A percentile compares a stretch with the other conserved stretches of the same genome.
Evolutionary conservation across 108 stramenopile genomes (phyloP).

Genomic region (Epithemia pelagica): DNA sequence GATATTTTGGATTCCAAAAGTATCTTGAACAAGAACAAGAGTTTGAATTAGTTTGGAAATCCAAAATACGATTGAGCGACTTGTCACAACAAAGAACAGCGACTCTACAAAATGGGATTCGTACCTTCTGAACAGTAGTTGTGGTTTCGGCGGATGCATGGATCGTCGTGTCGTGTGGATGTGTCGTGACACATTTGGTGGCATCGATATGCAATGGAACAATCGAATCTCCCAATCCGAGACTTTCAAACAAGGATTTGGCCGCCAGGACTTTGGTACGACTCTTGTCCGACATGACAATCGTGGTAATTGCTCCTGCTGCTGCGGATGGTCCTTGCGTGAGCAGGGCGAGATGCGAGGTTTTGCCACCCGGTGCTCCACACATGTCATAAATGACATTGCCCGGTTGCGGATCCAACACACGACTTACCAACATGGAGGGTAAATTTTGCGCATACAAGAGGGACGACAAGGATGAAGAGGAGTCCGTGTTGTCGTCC

Average conservation of each 20-base stretch:
- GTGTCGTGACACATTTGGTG: constrained; percentile 59
- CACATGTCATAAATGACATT: constrained; percentile 89
- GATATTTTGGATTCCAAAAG: constrained; percentile 24
- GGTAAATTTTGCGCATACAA: constrained; percentile 71
- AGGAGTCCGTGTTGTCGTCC: too few species aligned
- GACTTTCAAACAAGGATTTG: constrained; percentile 31
- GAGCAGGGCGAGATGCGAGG: constrained; percentile 81
- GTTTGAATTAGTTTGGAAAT: too few species aligned
- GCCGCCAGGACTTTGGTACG: constrained; percentile 53
- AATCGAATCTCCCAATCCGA: constrained; percentile 55
- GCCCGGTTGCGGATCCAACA: constrained; percentile 68
- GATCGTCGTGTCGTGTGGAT: constrained; percentile 10
- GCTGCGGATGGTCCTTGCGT: constrained; percentile 73
- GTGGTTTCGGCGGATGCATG: too few species aligned
- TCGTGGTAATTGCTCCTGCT: constrained; percentile 15
- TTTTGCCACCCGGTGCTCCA: constrained; percentile 92
- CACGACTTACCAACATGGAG: constrained; percentile 62
- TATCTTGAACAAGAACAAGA: constrained; percentile 26
- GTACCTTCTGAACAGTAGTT: too few species aligned
- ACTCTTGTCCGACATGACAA: constrained; percentile 89
- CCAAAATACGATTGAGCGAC: too few species aligned
- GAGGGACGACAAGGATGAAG: too few species aligned
- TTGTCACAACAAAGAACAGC: too few species aligned
- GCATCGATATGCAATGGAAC: constrained; percentile 55
- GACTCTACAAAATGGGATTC: too few species aligned